A percentile compares a stretch with the other conserved stretches of the same genome.
phyloP scores from a whole-genome alignment of 2,329 filamentous ascomycete species.

The Penicillium sp. region DNA sequence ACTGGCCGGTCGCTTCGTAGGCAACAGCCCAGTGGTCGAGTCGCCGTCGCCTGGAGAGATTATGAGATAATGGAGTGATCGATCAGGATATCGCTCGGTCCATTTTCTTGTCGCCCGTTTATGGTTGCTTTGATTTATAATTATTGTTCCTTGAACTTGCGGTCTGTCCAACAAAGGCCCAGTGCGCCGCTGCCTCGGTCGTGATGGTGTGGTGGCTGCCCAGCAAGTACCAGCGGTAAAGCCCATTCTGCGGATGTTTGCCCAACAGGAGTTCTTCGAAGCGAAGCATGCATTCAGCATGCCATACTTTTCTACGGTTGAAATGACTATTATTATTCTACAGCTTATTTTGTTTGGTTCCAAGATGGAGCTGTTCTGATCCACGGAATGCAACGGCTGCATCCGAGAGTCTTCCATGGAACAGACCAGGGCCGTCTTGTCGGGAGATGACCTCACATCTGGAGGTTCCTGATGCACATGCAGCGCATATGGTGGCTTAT shows the following conservation, averaged over 20 bases:
- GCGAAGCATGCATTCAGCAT: not conserved
- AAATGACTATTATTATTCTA: not conserved
- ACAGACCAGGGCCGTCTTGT: not conserved
- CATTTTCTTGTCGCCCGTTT: not conserved
- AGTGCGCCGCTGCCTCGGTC: conserved; percentile 9
- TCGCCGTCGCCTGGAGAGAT: not conserved
- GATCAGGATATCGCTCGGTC: not conserved
- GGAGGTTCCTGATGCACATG: conserved; percentile 16
- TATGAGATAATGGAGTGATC: not conserved
- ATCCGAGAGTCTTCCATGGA: conserved; percentile 15
- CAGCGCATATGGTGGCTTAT: not conserved
- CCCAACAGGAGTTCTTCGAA: conserved; percentile 29
- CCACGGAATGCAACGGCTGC: conserved; percentile 18
- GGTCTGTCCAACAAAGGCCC: conserved; percentile 24
- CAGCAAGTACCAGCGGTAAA: conserved; percentile 40
- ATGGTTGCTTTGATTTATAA: not conserved
- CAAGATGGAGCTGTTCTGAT: conserved; percentile 8
- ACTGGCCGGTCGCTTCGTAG: not conserved
- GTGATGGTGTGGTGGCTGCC: conserved; percentile 37
- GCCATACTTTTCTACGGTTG: not conserved
- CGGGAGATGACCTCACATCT: conserved; percentile 10
- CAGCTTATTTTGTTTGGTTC: conserved; percentile 16
- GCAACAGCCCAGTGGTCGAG: not conserved
- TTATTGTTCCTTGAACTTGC: conserved; percentile 20
- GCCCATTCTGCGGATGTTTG: conserved; percentile 34